A percentile compares a stretch with the other conserved stretches of the same genome.
Evolutionary conservation across 768 basidiomycete species (phyloP).

Genomic region (Boletus pseudopeckii): DNA sequence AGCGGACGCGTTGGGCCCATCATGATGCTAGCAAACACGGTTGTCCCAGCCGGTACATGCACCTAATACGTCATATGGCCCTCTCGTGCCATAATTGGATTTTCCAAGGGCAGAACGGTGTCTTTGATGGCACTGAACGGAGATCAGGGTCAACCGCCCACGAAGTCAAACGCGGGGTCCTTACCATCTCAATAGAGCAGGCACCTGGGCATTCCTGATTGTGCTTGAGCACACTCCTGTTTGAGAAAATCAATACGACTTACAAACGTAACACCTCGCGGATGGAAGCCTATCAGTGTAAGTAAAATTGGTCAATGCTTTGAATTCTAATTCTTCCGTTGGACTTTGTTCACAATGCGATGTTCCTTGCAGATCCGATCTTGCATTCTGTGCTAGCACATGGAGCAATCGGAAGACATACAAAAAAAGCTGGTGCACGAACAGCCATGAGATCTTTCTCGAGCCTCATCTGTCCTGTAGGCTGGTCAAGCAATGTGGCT

Average conservation of each 20-base stretch:
- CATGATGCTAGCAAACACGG: no score
- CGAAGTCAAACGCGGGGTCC: background rate
- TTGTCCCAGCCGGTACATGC: slow-evolving; percentile 1
- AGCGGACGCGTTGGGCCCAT: background rate
- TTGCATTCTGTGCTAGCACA: background rate
- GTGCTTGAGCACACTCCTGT: background rate
- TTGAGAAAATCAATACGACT: background rate
- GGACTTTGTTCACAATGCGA: background rate
- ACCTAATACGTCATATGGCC: background rate
- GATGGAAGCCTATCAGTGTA: background rate
- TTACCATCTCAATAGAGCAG: slow-evolving; percentile 1
- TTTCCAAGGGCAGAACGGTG: background rate
- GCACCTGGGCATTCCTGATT: background rate
- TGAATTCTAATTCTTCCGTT: background rate
- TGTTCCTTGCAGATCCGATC: background rate
- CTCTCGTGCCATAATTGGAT: background rate
- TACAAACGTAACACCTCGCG: background rate
- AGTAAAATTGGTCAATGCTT: background rate
- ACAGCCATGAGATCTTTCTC: background rate
- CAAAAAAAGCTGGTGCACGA: no score
- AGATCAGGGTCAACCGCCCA: background rate
- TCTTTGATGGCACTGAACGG: background rate
- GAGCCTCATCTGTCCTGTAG: background rate
- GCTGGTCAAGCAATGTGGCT: background rate
- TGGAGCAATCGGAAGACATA: background rate